Base-by-base conservation (phyloP, 192 early-diverging fungal species). In the Entrophospora sp. region DNA sequence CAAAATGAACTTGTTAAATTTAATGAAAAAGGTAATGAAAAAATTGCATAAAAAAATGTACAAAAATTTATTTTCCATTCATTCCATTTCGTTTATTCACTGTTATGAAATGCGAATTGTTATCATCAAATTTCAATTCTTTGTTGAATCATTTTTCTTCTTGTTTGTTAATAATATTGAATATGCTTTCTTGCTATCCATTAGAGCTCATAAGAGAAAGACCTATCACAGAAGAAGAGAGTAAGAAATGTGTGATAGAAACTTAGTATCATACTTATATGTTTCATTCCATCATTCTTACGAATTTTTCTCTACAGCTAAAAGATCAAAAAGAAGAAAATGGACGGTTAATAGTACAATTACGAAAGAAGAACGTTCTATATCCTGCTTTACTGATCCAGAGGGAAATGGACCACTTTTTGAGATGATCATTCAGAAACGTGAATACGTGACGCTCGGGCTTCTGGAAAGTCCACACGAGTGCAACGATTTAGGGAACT, bases 391-490 rank as follows among this genome's bases (percentile, higher is more conserved):
- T 28, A 61, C 57, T 36, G 71, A 72, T 31, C 71, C 27, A 37
- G 24, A 68, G 52, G 53, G 32, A 5, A 72, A 58, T 48, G 48
- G 12, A 36, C 59, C 66, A 43, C 61, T 72, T 22, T 28, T 68
- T 32, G 35, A 68, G 16, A 49, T 28, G 28, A 72, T 72, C n/a
- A n/a, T n/a, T 43, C 18, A 0, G 20, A 36, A 22, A 53, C 27
- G 61, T 20, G 44, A 57, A 24, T 73, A 63, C 42, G 57, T 64
- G n/a, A 14, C 59, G 31, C 67, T 24, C 28, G 71, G 35, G 71
- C 66, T 56, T 72, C 71, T 12, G 66, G 71, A 64, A 72, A 43
- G 34, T 72, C 71, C 58, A 67, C 66, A n/a, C 66, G 66, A 2
- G 45, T 68, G 18, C 9, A 59, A 8, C 57, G 63, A 67, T 46